Percentiles rank a stretch among this genome's conserved stretches.
phyloP scores from a whole-genome alignment of 2,329 filamentous ascomycete genomes.

The Dactylellina cionopaga region DNA sequence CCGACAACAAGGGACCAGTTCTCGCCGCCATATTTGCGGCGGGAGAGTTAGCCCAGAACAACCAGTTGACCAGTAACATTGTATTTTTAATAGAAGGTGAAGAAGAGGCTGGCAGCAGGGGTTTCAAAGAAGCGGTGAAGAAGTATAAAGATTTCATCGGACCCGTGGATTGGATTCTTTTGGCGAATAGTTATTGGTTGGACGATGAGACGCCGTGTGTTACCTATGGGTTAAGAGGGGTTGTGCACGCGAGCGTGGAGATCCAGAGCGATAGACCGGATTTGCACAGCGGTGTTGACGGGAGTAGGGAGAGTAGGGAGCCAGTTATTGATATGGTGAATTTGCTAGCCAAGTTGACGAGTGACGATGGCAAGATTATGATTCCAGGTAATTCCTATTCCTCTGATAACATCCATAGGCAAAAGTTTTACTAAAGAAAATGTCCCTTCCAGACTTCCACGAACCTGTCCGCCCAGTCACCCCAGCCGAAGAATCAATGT shows the following conservation, averaged over 20 bases:
- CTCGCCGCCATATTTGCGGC: constrained; percentile 94
- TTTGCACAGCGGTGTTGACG: constrained; percentile 95
- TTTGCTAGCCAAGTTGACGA: constrained; percentile 83
- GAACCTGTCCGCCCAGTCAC: constrained; percentile 55
- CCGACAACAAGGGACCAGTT: constrained; percentile 96
- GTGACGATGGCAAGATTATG: constrained; percentile 79
- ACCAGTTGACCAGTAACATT: constrained; percentile 84
- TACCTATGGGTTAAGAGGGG: constrained; percentile 91
- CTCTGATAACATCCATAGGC: not conserved
- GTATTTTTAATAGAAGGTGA: constrained; percentile 96
- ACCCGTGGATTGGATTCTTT: constrained; percentile 88
- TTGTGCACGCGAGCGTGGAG: constrained; percentile 90
- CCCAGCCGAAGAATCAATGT: constrained; percentile 55
- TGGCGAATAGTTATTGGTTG: constrained; percentile 98
- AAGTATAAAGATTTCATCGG: constrained; percentile 86
- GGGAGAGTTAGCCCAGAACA: constrained; percentile 85
- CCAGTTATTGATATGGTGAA: constrained; percentile 89
- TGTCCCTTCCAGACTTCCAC: constrained; percentile 48
- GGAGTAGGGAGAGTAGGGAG: constrained; percentile 87
- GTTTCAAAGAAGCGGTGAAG: constrained; percentile 84
- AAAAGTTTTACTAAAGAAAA: not conserved
- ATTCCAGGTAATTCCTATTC: constrained; percentile 70
- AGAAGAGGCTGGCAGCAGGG: constrained; percentile 91
- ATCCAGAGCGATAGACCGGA: constrained; percentile 88
- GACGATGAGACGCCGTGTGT: constrained; percentile 95